Base-by-base conservation (phyloP, 768 basidiomycete species). In the Phylloporus sp. region DNA sequence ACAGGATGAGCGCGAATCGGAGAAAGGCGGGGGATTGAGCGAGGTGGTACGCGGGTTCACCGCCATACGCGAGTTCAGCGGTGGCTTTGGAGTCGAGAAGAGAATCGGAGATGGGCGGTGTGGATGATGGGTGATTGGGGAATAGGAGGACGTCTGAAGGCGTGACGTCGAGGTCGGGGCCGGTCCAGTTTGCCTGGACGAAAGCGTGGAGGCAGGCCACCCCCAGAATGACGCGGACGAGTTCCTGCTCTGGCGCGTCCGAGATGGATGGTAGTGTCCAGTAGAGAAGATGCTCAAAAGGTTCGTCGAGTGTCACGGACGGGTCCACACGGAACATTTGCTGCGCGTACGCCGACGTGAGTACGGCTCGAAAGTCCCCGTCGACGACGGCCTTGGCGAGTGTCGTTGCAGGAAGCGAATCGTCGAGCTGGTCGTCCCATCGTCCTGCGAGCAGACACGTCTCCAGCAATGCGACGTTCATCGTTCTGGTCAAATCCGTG, bases 41-140 rank as follows among this genome's bases (percentile, higher is more conserved):
- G 36, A 98, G 86, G 64, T 98, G 96, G 68, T 98, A 99, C 0
- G 90, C 91, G 9, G 96, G 96, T 69, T 98, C 96, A 4, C 96
- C 96, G 5, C 81, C 80, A 50, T 78, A 80, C 1, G 93, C 84
- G 34, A 99, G 78, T 51, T 87, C 81, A 6, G 82, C 71, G 47
- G 91, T 71, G 20, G 93, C 80, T 38, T 79, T 79, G 23, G 69
- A 66, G 57, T 91, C 77, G 32, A 97, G 67, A 4, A 64, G 45
- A 18, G 80, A 74, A 29, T 81, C 75, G 29, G 71, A 69, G 23
- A 69, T 28, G 15, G 44, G n/a, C 3, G 52, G 21, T n/a, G 57
- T 4, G 9, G 8, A 8, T 21, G 31, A 23, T 24, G 46, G 37
- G 26, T 62, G 52, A 23, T 56, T 54, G 32, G 70, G 57, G 21